These are phyloP conservation scores for Prasinococcaceae sp. DNA, from an alignment of 139 green algal species.

Conservation along the genomic window DNA sequence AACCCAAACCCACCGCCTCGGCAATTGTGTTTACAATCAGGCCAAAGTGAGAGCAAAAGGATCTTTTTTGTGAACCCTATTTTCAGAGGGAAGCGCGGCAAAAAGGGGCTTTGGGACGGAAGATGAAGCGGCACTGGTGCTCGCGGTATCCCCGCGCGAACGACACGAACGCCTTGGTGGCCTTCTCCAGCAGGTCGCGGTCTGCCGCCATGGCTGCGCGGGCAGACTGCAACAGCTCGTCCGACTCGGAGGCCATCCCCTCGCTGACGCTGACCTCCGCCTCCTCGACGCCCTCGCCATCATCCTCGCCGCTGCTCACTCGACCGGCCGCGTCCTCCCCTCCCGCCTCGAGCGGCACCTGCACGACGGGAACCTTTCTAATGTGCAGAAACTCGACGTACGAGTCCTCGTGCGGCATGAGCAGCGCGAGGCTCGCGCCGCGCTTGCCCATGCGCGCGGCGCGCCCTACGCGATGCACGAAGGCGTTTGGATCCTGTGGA, in stretches of 20 bases:
- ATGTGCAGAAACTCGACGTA: constrained; percentile 83
- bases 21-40: too few species aligned
- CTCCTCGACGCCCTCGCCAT: background rate
- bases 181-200: constrained; percentile 82
- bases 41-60: too few species aligned
- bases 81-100: too few species aligned
- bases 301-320: too few species aligned
- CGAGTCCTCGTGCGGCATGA: constrained; percentile 19
- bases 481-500: constrained; percentile 71
- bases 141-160: constrained; percentile 93
- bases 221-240: constrained; percentile 2
- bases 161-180: constrained; percentile 73
- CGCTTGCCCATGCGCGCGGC: constrained; percentile 76
- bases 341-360: constrained; percentile 3
- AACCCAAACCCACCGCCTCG: too few species aligned
- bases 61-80: too few species aligned
- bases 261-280: background rate
- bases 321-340: too few species aligned
- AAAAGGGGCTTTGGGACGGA: too few species aligned
- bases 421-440: constrained; percentile 23
- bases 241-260: background rate
- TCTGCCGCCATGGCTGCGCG: constrained; percentile 38
- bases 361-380: constrained; percentile 39
- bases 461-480: constrained; percentile 70
- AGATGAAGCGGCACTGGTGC: constrained; percentile 90